These are phyloP conservation scores for Tolypocladium tundrense DNA, from an alignment of 2,329 filamentous ascomycete genomes.

Conservation along the genomic window DNA sequence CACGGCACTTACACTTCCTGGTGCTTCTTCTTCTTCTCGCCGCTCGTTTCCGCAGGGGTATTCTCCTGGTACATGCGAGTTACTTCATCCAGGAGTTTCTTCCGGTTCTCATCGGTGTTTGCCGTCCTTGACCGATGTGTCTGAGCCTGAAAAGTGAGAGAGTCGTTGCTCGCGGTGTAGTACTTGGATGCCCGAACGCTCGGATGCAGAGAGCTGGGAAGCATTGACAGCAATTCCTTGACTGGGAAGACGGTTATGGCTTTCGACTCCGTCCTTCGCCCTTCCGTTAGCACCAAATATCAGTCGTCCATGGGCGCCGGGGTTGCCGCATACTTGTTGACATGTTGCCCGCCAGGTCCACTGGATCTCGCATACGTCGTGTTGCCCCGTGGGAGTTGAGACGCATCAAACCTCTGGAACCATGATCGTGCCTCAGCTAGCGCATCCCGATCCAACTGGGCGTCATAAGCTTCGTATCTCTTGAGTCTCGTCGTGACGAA, in stretches of 20 bases:
- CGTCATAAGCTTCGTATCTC: constrained; percentile 38
- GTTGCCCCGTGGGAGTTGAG: constrained; percentile 36
- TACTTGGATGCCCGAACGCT: constrained; percentile 42
- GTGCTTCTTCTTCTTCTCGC: constrained; percentile 37
- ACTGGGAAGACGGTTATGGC: constrained; percentile 44
- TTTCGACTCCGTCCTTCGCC: constrained; percentile 47
- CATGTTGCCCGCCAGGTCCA: constrained; percentile 51
- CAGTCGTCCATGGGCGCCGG: background rate
- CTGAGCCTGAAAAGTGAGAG: constrained; percentile 45
- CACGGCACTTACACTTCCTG: constrained; percentile 29
- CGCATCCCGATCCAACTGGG: constrained; percentile 37
- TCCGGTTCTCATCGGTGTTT: constrained; percentile 43
- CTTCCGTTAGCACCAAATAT: constrained; percentile 19
- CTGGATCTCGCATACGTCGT: constrained; percentile 49
- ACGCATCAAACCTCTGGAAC: constrained; percentile 32
- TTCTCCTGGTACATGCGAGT: constrained; percentile 33
- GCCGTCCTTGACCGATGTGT: constrained; percentile 39
- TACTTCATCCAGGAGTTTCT: constrained; percentile 38
- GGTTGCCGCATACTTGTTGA: constrained; percentile 42
- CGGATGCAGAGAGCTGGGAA: constrained; percentile 38
- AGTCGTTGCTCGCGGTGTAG: constrained; percentile 40
- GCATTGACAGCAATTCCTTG: constrained; percentile 29
- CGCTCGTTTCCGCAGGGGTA: constrained; percentile 35
- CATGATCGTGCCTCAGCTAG: constrained; percentile 42
- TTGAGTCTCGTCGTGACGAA: constrained; percentile 13